A percentile compares a stretch with the other conserved stretches of the same genome.
phyloP scores from a whole-genome alignment of 2,329 filamentous ascomycete species.

The Trichophyton benhamiae region DNA sequence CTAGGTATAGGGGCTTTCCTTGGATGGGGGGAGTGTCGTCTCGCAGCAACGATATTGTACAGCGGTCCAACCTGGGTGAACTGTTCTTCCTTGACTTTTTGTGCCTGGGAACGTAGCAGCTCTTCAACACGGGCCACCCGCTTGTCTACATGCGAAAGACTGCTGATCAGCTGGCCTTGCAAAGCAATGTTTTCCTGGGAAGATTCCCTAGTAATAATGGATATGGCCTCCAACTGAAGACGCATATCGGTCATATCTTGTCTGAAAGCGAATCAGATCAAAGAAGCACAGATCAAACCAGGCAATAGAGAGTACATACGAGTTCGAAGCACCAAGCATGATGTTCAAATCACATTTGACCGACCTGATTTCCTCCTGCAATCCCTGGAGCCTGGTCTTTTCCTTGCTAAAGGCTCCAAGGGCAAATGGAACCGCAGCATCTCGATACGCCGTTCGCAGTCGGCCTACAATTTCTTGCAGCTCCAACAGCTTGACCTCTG shows the following conservation, averaged over 20 bases:
- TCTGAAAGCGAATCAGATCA: slow-evolving; percentile 8
- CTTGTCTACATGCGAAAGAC: slow-evolving; percentile 17
- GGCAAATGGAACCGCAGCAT: not conserved
- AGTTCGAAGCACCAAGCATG: slow-evolving; percentile 21
- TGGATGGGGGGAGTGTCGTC: not conserved
- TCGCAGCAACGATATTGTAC: slow-evolving; percentile 12
- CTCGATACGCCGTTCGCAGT: slow-evolving; percentile 7
- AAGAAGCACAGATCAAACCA: not conserved
- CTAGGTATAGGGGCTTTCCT: not conserved
- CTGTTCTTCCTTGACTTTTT: slow-evolving; percentile 17
- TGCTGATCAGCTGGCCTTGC: slow-evolving; percentile 16
- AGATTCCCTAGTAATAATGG: slow-evolving; percentile 14
- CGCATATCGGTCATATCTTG: slow-evolving; percentile 18
- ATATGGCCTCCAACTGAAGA: slow-evolving; percentile 17
- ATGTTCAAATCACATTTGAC: slow-evolving; percentile 22
- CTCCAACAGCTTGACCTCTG: slow-evolving; percentile 18
- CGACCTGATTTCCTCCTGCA: slow-evolving; percentile 19
- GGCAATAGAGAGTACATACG: slow-evolving; percentile 10
- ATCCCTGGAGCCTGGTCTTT: slow-evolving; percentile 16
- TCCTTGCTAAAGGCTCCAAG: slow-evolving; percentile 10
- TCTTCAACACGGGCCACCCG: slow-evolving; percentile 20
- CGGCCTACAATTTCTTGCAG: slow-evolving; percentile 16
- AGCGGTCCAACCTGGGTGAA: slow-evolving; percentile 16
- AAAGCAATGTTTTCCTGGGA: slow-evolving; percentile 13
- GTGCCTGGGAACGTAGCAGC: slow-evolving; percentile 17